Conservation (phyloP, 164 flowering plant species). For the Hamamelis virginiana region DNA sequence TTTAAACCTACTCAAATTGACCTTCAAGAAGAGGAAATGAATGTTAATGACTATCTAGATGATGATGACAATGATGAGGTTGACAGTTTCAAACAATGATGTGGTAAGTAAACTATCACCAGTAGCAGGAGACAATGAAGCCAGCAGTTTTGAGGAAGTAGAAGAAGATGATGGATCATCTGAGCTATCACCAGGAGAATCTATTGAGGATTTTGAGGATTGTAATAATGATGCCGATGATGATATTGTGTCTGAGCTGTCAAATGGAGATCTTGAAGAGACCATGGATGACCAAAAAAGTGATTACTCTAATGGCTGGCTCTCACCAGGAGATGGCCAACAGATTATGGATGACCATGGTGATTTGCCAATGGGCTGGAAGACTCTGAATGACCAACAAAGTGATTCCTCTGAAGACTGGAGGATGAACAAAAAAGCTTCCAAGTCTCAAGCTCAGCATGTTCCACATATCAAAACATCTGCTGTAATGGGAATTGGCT, state of each 20-base stretch:
- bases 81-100: too few species aligned
- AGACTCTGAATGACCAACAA: conserved; percentile 17
- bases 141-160: conserved; percentile 13
- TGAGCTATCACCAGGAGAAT: conserved; percentile 11
- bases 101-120: conserved; percentile 9
- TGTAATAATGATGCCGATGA: conserved; percentile 23
- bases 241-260: conserved; percentile 15
- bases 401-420: conserved; percentile 12
- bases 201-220: neutral
- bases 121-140: neutral
- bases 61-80: conserved; percentile 33
- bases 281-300: conserved; percentile 21
- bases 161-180: conserved; percentile 21
- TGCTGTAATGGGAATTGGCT: conserved; percentile 74
- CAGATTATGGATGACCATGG: conserved; percentile 17
- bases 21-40: conserved; percentile 37
- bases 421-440: conserved; percentile 16
- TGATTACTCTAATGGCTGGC: conserved; percentile 36
- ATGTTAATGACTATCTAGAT: conserved; percentile 21
- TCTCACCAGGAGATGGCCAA: conserved; percentile 27
- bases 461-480: conserved; percentile 65
- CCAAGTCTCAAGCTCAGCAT: conserved; percentile 22
- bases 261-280: conserved; percentile 22
- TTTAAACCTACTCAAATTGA: conserved; percentile 51
- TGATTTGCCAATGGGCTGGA: conserved; percentile 12